Evolutionary conservation across 768 basidiomycete genomes (phyloP).

Genomic region (Tephrocybe sp.): DNA sequence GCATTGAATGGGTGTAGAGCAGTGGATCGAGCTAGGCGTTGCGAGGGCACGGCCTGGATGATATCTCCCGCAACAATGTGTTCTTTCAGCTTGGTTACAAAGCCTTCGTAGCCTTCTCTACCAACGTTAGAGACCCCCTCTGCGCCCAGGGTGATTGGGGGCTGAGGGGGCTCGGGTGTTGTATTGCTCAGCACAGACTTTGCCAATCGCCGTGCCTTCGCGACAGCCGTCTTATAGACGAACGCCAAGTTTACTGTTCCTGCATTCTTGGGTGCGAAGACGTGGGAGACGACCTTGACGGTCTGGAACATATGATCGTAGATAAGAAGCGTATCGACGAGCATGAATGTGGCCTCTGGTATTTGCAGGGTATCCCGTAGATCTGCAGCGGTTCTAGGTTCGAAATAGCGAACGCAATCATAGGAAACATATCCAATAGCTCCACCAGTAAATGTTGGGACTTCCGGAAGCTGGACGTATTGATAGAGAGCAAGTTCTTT

Average conservation of each 20-base stretch:
- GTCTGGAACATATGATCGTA: slow-evolving; percentile 97
- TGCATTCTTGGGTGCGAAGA: slow-evolving; percentile 77
- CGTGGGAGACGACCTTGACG: slow-evolving; percentile 94
- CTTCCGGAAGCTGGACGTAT: slow-evolving; percentile 89
- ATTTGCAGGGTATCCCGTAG: slow-evolving; percentile 81
- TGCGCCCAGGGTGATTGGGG: slow-evolving; percentile 61
- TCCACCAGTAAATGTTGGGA: slow-evolving; percentile 95
- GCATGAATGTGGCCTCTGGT: slow-evolving; percentile 96
- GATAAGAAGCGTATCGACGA: slow-evolving; percentile 91
- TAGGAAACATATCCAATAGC: slow-evolving; percentile 97
- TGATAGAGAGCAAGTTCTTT: slow-evolving; percentile 83
- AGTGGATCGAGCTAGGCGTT: slow-evolving; percentile 84
- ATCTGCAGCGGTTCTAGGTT: slow-evolving; percentile 83
- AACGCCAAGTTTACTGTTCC: slow-evolving; percentile 70
- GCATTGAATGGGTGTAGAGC: slow-evolving; percentile 95
- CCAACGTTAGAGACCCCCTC: slow-evolving; percentile 89
- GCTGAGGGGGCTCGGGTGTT: slow-evolving; percentile 69
- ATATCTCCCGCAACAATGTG: slow-evolving; percentile 97
- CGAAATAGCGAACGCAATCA: slow-evolving; percentile 96
- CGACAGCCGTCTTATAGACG: slow-evolving; percentile 85
- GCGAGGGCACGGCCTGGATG: slow-evolving; percentile 98
- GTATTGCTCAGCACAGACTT: slow-evolving; percentile 53
- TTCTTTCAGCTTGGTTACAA: slow-evolving; percentile 90
- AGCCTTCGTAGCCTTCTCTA: slow-evolving; percentile 85
- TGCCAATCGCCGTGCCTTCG: slow-evolving; percentile 81